These are phyloP conservation scores for Mycena epipterygia DNA, from an alignment of 768 basidiomycete species.

Conservation along the genomic window DNA sequence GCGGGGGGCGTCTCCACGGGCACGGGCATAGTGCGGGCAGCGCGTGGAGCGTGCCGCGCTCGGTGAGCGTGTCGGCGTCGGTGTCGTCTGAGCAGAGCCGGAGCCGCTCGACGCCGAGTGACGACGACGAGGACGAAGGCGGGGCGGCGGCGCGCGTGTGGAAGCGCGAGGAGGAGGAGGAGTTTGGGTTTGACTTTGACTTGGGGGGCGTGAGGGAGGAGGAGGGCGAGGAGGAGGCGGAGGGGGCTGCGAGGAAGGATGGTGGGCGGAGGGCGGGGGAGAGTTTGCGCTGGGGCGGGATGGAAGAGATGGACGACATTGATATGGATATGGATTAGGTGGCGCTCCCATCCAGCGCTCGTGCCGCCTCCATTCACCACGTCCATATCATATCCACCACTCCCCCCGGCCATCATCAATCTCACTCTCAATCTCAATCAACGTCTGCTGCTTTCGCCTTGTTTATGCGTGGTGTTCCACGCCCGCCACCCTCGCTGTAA, in stretches of 20 bases:
- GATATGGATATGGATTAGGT: conserved; percentile 78
- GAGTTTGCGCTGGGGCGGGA: conserved; percentile 54
- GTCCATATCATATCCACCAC: neutral
- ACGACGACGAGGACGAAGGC: conserved; percentile 44
- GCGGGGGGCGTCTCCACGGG: conserved; percentile 41
- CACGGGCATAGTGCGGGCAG: conserved; percentile 38
- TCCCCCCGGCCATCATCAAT: neutral
- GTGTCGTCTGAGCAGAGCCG: conserved; percentile 48
- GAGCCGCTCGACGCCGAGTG: conserved; percentile 46
- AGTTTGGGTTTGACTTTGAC: conserved; percentile 46
- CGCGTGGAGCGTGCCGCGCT: conserved; percentile 69
- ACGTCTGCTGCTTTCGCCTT: conserved; percentile 1
- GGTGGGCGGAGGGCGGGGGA: conserved; percentile 56
- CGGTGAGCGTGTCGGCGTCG: conserved; percentile 62
- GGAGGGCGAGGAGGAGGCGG: conserved; percentile 45
- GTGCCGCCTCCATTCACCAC: neutral
- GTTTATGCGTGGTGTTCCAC: neutral
- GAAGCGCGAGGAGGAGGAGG: conserved; percentile 62
- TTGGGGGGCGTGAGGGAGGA: conserved; percentile 57
- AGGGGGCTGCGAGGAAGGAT: conserved; percentile 44
- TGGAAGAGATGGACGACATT: conserved; percentile 57
- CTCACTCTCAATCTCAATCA: neutral
- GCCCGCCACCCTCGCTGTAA: neutral
- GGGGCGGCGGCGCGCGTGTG: conserved; percentile 43
- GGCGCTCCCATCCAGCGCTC: neutral